Evolutionary conservation across 768 basidiomycete species (phyloP).

Genomic region (Tricholoma sp.): DNA sequence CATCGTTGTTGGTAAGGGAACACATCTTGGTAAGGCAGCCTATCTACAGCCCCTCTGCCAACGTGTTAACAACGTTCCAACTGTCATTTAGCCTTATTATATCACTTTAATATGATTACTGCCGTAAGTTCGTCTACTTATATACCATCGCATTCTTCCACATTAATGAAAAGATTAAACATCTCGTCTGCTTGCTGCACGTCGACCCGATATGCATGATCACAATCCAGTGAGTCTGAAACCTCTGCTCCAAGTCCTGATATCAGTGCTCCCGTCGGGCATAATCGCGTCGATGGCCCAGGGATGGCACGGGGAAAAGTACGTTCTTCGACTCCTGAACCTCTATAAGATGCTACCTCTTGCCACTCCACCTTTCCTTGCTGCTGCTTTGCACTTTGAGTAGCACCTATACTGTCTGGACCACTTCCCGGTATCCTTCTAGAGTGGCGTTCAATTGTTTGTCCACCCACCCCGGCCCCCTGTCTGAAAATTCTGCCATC

Average conservation of each 20-base stretch:
- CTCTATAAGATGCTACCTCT: neutral
- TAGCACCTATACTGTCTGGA: neutral
- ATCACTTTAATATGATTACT: neutral
- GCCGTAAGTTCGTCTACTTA: conserved; percentile 1
- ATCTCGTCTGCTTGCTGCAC: conserved; percentile 20
- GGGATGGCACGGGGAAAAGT: too few species aligned
- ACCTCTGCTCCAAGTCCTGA: neutral
- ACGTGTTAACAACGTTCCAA: conserved; percentile 4
- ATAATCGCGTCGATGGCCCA: too few species aligned
- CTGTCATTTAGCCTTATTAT: conserved; percentile 10
- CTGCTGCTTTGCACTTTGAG: neutral
- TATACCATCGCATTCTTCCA: conserved; percentile 24
- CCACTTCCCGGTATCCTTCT: neutral
- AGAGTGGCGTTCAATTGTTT: neutral
- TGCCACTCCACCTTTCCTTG: neutral
- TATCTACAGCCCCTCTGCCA: neutral
- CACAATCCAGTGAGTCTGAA: neutral
- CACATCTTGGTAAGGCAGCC: too few species aligned
- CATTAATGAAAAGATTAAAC: conserved; percentile 38
- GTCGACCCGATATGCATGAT: neutral
- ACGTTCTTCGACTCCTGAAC: too few species aligned
- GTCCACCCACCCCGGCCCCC: neutral
- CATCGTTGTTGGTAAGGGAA: neutral
- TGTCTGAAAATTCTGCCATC: conserved; percentile 7
- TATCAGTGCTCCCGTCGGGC: neutral